These are phyloP conservation scores for Cyanidiococcus yangmingshanensis DNA, from an alignment of 23 red algal genomes.

Conservation along the genomic window DNA sequence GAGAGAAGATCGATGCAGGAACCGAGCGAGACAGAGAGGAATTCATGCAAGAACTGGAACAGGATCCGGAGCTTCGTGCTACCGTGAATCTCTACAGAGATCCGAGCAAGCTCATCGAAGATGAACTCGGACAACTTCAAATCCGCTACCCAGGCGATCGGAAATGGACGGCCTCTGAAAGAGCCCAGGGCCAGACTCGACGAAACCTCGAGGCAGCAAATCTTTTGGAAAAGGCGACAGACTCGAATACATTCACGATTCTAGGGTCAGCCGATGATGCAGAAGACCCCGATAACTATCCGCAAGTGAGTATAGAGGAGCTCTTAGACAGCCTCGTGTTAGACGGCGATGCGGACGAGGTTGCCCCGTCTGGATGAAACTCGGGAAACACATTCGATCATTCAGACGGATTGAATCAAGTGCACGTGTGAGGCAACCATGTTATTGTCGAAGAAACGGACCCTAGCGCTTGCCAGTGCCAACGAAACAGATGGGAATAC, in stretches of 20 bases:
- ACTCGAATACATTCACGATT: neutral
- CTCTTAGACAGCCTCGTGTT: constrained; percentile 77
- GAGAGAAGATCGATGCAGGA: constrained; percentile 7
- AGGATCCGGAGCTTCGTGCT: constrained; percentile 75
- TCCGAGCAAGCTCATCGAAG: constrained; percentile 18
- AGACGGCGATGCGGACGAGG: neutral
- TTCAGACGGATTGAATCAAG: too few relatives aligned
- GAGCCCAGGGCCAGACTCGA: neutral
- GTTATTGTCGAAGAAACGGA: too few relatives aligned
- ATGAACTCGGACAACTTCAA: neutral
- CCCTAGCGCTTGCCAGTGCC: too few relatives aligned
- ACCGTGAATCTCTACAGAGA: constrained; percentile 70
- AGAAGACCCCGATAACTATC: constrained; percentile 67
- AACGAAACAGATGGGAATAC: too few relatives aligned
- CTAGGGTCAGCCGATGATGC: constrained; percentile 14
- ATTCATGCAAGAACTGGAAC: constrained; percentile 95
- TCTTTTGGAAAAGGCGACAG: neutral
- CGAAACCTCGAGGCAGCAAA: neutral
- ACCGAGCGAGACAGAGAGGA: constrained; percentile 52
- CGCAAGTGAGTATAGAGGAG: constrained; percentile 78
- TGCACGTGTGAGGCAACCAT: too few relatives aligned
- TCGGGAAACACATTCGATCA: too few relatives aligned
- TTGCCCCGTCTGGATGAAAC: too few relatives aligned
- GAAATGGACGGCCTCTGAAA: constrained; percentile 11
- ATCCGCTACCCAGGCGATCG: constrained; percentile 11